phyloP scores from a whole-genome alignment of 2,329 filamentous ascomycete genomes.

The Lachnellula willkommii region DNA sequence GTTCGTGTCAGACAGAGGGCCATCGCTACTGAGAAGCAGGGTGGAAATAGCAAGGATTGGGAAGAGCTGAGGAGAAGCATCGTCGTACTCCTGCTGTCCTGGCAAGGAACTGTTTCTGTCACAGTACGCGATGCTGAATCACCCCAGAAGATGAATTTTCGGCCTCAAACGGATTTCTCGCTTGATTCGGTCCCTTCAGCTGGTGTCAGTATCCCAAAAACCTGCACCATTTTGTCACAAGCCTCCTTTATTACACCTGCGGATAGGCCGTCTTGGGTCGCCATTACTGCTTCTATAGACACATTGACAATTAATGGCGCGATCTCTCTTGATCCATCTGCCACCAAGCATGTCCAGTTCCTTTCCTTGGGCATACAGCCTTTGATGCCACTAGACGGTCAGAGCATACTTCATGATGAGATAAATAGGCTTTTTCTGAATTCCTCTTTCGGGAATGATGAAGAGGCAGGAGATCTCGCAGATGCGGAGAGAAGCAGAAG shows the following conservation, averaged over 20 bases:
- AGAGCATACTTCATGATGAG: constrained; percentile 67
- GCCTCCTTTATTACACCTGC: constrained; percentile 54
- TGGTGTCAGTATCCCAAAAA: constrained; percentile 21
- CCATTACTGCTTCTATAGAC: constrained; percentile 60
- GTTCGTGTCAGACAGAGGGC: constrained; percentile 80
- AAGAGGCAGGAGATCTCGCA: constrained; percentile 38
- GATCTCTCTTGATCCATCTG: constrained; percentile 64
- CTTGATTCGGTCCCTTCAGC: neutral
- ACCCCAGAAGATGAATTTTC: constrained; percentile 21
- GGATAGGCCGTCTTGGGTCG: constrained; percentile 59
- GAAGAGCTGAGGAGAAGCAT: constrained; percentile 38
- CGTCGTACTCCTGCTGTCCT: constrained; percentile 65
- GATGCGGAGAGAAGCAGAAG: constrained; percentile 34
- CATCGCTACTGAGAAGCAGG: constrained; percentile 43
- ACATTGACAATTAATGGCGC: constrained; percentile 61
- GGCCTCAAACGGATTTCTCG: constrained; percentile 10
- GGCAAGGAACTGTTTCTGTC: constrained; percentile 52
- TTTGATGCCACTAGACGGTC: constrained; percentile 48
- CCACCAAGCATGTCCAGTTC: constrained; percentile 72
- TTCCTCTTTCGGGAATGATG: constrained; percentile 68
- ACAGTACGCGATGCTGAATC: constrained; percentile 47
- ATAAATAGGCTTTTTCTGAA: constrained; percentile 71
- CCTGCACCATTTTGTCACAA: constrained; percentile 57
- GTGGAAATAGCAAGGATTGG: constrained; percentile 57
- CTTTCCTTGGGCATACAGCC: constrained; percentile 72